phyloP scores from a whole-genome alignment of 139 green algal genomes.

The Chloropicon primus region DNA sequence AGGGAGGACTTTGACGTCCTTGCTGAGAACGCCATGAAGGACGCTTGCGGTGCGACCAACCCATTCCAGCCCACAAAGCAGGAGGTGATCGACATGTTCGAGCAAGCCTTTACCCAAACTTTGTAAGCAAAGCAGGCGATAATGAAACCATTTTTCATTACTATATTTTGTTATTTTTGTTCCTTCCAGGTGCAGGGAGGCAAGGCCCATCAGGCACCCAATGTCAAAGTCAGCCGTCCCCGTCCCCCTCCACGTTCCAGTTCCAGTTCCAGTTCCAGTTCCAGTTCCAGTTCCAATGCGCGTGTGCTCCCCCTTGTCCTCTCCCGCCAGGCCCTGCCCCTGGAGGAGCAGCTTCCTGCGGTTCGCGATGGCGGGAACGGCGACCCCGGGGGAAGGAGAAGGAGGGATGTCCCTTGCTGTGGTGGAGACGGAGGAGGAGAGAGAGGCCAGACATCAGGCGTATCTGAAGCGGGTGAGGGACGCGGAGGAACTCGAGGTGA shows the following conservation, averaged over 20 bases:
- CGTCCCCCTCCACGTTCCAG: too few species aligned
- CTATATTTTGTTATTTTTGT: too few species aligned
- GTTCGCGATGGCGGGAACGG: background rate
- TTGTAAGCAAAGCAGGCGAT: background rate
- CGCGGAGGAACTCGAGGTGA: background rate
- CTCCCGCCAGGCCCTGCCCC: too few species aligned
- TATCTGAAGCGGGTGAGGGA: background rate
- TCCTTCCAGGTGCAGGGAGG: too few species aligned
- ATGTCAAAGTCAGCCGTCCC: too few species aligned
- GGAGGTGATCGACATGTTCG: slow-evolving; percentile 13
- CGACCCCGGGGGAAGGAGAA: background rate
- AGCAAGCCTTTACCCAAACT: background rate
- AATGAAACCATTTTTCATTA: too few species aligned
- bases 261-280: too few species aligned
- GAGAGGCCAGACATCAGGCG: background rate
- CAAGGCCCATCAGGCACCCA: too few species aligned
- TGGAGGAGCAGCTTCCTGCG: too few species aligned
- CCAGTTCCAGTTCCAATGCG: too few species aligned
- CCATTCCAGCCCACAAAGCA: slow-evolving; percentile 1
- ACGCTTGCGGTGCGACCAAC: slow-evolving; percentile 18
- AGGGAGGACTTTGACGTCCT: slow-evolving; percentile 18
- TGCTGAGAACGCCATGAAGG: slow-evolving; percentile 16
- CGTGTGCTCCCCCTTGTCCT: too few species aligned
- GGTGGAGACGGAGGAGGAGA: background rate
- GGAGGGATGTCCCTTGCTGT: background rate